Evolutionary conservation across 2,329 filamentous ascomycete genomes (phyloP).

Genomic region (Epicoccum sorghinum): DNA sequence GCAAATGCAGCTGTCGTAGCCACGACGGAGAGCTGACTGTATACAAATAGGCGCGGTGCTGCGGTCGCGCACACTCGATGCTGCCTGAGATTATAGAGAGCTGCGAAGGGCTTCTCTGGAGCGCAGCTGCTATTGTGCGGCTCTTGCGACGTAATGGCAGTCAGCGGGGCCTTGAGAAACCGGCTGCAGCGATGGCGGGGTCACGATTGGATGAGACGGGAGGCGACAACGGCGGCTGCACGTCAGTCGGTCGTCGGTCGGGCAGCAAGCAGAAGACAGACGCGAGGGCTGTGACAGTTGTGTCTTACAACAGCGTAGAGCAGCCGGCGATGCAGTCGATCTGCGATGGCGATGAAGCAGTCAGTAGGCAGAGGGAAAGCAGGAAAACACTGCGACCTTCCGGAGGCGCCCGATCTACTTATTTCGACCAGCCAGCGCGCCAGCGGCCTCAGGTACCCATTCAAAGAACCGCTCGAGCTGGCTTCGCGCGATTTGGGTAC

Average conservation of each 20-base stretch:
- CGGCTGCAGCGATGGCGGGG: slow-evolving; percentile 31
- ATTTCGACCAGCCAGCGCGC: slow-evolving; percentile 25
- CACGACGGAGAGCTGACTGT: slow-evolving; percentile 32
- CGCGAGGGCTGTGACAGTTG: slow-evolving; percentile 15
- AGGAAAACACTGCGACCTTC: slow-evolving; percentile 17
- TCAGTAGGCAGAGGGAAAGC: slow-evolving; percentile 21
- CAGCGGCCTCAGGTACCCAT: slow-evolving; percentile 34
- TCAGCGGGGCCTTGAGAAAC: slow-evolving; percentile 26
- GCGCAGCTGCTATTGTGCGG: slow-evolving; percentile 30
- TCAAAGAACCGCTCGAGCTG: slow-evolving; percentile 28
- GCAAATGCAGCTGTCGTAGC: slow-evolving; percentile 20
- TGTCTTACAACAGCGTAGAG: slow-evolving; percentile 24
- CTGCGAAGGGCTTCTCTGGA: slow-evolving; percentile 5
- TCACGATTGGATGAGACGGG: slow-evolving; percentile 31
- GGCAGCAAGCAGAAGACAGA: slow-evolving; percentile 35
- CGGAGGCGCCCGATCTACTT: slow-evolving; percentile 37
- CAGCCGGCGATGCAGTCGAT: slow-evolving; percentile 7
- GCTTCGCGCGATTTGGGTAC: slow-evolving; percentile 34
- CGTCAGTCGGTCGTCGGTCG: slow-evolving; percentile 43
- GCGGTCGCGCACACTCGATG: slow-evolving; percentile 21
- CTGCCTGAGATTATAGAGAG: background rate
- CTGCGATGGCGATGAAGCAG: slow-evolving; percentile 12
- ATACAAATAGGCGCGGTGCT: slow-evolving; percentile 23
- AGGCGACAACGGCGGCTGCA: slow-evolving; percentile 36
- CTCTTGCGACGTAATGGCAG: slow-evolving; percentile 34